Percentiles rank a stretch among this genome's conserved stretches.
These are phyloP conservation scores for Xylaria sp. DNA, from an alignment of 2,329 filamentous ascomycete species.

Conservation along the genomic window DNA sequence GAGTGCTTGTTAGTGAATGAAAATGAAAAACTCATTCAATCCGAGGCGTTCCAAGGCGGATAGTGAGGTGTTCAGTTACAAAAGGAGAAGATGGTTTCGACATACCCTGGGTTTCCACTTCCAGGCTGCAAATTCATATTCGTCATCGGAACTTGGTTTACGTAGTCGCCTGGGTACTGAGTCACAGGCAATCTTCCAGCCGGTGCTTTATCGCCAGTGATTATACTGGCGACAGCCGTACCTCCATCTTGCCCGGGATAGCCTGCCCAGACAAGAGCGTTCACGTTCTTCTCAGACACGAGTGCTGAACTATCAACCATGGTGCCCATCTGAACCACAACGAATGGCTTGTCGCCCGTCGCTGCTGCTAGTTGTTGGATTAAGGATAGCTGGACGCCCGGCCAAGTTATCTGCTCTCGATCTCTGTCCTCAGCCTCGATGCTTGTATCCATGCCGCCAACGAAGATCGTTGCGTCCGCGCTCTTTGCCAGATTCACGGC, in stretches of 20 bases:
- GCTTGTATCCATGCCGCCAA: slow-evolving; percentile 64
- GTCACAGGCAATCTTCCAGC: slow-evolving; percentile 66
- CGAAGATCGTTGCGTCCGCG: slow-evolving; percentile 63
- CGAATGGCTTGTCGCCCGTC: slow-evolving; percentile 56
- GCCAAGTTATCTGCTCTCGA: slow-evolving; percentile 62
- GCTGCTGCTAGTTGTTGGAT: slow-evolving; percentile 57
- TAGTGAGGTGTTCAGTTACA: background rate
- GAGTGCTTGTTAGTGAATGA: background rate
- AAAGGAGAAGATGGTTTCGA: background rate
- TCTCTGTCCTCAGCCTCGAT: slow-evolving; percentile 64
- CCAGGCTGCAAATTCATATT: slow-evolving; percentile 65
- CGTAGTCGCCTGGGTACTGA: slow-evolving; percentile 64
- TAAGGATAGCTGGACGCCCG: slow-evolving; percentile 60
- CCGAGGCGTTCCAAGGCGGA: background rate
- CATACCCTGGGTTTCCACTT: slow-evolving; percentile 55
- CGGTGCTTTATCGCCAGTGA: slow-evolving; percentile 60
- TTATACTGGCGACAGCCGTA: slow-evolving; percentile 62
- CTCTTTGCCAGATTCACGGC: slow-evolving; percentile 53
- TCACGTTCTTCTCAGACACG: slow-evolving; percentile 58
- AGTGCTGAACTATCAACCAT: slow-evolving; percentile 63
- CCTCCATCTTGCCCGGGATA: slow-evolving; percentile 71
- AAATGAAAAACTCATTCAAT: background rate
- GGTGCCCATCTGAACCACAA: slow-evolving; percentile 61
- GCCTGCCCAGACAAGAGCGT: slow-evolving; percentile 65
- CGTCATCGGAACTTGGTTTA: slow-evolving; percentile 60